Evolutionary conservation across 2,329 filamentous ascomycete genomes (phyloP), one percentile per base, ranked within the genome.

Genomic region (Zasmidium cellare): DNA sequence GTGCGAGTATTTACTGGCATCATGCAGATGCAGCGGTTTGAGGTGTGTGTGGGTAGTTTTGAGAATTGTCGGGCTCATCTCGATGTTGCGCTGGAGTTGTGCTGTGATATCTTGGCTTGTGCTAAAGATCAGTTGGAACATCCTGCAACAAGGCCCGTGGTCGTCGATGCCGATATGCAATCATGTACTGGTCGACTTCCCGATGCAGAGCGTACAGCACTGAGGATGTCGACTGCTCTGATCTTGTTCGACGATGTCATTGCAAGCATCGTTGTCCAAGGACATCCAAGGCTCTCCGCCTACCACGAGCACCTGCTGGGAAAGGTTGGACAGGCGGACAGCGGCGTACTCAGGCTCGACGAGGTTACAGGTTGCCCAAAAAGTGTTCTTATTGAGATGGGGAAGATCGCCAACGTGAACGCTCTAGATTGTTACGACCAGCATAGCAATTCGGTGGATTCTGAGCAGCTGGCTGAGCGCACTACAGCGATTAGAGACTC

Each of bases 21-120:
- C 46, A 49, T 49, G 46, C 46, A 49, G 25, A 16, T 49, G 9
- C 46, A 49, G 46, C 46, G 46, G 9, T 49, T 49, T 18, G 46
- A 49, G 22, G 22, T 49, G 16, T 6, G n/a, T 5, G 9, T 28
- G 5, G 18, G 12, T 3, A 49, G 46, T n/a, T 49, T 49, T n/a
- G 46, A 23, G 22, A 49, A 28, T 14, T 49, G 46, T n/a, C 46
- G 22, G 23, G 22, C 20, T 9, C 46, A 49, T 28, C 46, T 49
- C 2, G 25, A 25, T 16, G 14, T 49, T 14, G 46, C 46, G 2
- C 22, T 49, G 3, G n/a, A 49, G 22, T n/a, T 49, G n/a, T 25
- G 24, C 19, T 11, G 23, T 16, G 25, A 28, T 14, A 18, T 41
- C 3, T 5, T 14, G 16, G 16, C 16, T n/a, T 12, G 11, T 23